These are phyloP conservation scores for Cydonia oblonga DNA, from an alignment of 331 rosid genomes.

Conservation along the genomic window DNA sequence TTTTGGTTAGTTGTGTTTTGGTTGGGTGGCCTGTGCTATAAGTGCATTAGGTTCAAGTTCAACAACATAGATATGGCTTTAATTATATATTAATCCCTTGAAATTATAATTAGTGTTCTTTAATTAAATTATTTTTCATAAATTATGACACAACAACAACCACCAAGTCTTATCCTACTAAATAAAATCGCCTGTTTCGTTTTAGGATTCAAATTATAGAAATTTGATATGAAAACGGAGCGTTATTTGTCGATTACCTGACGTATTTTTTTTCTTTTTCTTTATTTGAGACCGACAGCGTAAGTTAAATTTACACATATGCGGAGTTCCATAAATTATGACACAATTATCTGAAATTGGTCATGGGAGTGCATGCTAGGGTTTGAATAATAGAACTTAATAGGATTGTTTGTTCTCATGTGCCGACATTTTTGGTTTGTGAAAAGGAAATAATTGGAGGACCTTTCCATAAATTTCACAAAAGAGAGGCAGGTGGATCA, in stretches of 20 bases:
- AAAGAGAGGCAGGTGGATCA: conserved; percentile 13
- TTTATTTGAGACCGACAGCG: too few relatives aligned
- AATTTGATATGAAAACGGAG: too few relatives aligned
- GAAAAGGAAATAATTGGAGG: neutral
- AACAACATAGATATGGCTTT: conserved; percentile 1
- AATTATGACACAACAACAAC: neutral
- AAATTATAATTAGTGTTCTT: neutral
- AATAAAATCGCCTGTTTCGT: too few relatives aligned
- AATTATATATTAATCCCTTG: neutral
- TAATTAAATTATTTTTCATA: too few relatives aligned
- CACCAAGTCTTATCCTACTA: too few relatives aligned
- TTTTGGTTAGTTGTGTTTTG: neutral
- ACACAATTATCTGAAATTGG: neutral
- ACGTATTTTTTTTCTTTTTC: too few relatives aligned
- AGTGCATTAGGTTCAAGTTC: conserved; percentile 29
- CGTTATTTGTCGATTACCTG: too few relatives aligned
- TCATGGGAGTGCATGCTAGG: neutral
- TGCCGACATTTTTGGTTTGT: conserved; percentile 39
- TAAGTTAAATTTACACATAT: too few relatives aligned
- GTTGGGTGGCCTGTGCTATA: conserved; percentile 4
- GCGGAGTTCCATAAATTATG: neutral
- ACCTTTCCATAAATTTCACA: conserved; percentile 13
- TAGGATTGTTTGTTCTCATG: conserved; percentile 37
- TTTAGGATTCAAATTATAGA: too few relatives aligned
- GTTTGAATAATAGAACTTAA: neutral